phyloP scores from a whole-genome alignment of 2,329 filamentous ascomycete species.

The Paraphoma chrysanthemicola region DNA sequence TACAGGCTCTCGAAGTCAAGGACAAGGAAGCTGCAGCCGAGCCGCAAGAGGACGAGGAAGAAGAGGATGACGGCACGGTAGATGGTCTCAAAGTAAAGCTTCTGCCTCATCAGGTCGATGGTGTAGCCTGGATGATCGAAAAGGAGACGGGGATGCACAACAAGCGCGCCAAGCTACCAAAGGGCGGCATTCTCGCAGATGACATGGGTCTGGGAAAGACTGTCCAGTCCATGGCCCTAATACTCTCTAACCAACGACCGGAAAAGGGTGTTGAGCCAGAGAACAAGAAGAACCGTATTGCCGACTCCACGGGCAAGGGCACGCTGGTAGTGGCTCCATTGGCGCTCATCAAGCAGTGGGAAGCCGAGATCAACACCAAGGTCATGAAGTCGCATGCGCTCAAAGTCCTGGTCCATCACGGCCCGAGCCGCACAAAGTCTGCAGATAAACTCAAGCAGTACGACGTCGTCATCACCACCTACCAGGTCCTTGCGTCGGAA shows the following conservation, averaged over 20 bases:
- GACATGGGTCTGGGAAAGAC: constrained; percentile 99
- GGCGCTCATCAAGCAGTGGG: constrained; percentile 96
- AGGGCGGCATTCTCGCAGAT: constrained; percentile 93
- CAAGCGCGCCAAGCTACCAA: constrained; percentile 77
- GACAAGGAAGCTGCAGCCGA: constrained; percentile 55
- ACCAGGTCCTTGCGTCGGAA: constrained; percentile 93
- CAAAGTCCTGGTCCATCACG: constrained; percentile 89
- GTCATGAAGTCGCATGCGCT: constrained; percentile 73
- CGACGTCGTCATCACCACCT: constrained; percentile 97
- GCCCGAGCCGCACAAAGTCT: constrained; percentile 81
- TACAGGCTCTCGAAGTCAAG: constrained; percentile 53
- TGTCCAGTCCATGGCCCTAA: constrained; percentile 87
- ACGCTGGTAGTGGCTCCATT: constrained; percentile 93
- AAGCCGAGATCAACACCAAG: constrained; percentile 87
- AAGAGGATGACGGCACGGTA: constrained; percentile 67
- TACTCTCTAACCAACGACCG: constrained; percentile 79
- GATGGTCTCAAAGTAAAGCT: constrained; percentile 87
- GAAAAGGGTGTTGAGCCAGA: constrained; percentile 57
- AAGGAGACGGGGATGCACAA: constrained; percentile 88
- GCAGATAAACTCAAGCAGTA: constrained; percentile 79
- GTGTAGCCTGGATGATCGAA: constrained; percentile 92
- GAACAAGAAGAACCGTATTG: constrained; percentile 70
- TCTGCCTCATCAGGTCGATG: constrained; percentile 91
- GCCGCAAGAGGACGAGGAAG: constrained; percentile 46
- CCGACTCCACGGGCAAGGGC: constrained; percentile 72